Evolutionary conservation across 371 early-diverging fungal genomes (phyloP), one percentile per base, ranked within the genome.

Genomic region (Zopfochytrium polystomum): DNA sequence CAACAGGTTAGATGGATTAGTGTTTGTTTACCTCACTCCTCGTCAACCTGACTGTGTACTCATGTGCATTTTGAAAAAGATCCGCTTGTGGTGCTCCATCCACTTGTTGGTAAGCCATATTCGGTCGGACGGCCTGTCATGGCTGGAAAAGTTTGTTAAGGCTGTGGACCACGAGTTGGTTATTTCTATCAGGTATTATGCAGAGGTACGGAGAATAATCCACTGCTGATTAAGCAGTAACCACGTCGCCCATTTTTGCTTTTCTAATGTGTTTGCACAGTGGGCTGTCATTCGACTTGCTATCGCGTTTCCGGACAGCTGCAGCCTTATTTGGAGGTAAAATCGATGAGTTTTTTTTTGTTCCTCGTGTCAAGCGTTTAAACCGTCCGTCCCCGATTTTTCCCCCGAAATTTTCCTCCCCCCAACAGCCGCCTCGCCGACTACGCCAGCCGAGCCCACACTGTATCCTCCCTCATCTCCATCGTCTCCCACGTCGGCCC

Each of bases 51-150:
- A n/a, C n/a, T n/a, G n/a, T n/a, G n/a, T n/a, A n/a, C n/a, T n/a
- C n/a, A n/a, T n/a, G n/a, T n/a, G n/a, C n/a, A n/a, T n/a, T 27
- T 46, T 4, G 5, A 43, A 22, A 35, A 11, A 78, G 79, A 30
- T 83, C n/a, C 71, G 86, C 25, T 45, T 74, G 3, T 75, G 84
- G 76, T 78, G 76, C 58, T 70, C 82, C 0, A 58, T 80, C 35
- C 62, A 83, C 53, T 57, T 86, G 22, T 54, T 84, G 4, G 55
- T 80, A 26, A 69, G 71, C 20, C 74, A 78, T 62, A 66, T 83
- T 20, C 18, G 47, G 1, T 64, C 65, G 26, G 60, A 69, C n/a
- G 65, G 1, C 13, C 20, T 18, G 18, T 20, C 57, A 11, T 76
- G 62, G 38, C 25, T 77, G 4, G 64, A 68, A 0, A 46, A 44